Percentiles rank a stretch among this genome's conserved stretches.
Evolutionary conservation across 495 filamentous ascomycete genomes (phyloP).

Genomic region (Trichoderma erinaceum): DNA sequence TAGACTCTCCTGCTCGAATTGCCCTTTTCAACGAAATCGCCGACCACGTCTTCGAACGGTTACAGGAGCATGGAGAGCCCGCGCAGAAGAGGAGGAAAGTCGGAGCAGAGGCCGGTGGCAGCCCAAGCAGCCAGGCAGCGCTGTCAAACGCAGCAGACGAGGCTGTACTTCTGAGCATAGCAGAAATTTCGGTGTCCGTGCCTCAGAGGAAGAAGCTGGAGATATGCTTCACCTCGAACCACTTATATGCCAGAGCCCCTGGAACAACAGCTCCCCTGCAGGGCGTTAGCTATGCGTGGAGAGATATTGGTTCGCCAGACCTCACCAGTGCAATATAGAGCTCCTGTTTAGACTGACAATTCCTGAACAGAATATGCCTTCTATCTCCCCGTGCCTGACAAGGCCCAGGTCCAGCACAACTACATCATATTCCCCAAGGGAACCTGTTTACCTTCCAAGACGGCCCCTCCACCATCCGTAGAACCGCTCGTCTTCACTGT

Average conservation of each 20-base stretch:
- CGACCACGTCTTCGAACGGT: slow-evolving; percentile 38
- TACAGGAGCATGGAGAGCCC: slow-evolving; percentile 30
- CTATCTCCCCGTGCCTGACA: slow-evolving; percentile 86
- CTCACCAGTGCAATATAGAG: slow-evolving; percentile 14
- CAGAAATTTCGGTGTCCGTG: slow-evolving; percentile 68
- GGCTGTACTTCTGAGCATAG: slow-evolving; percentile 51
- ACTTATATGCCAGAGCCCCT: slow-evolving; percentile 62
- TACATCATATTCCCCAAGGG: slow-evolving; percentile 78
- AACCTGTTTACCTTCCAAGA: slow-evolving; percentile 42
- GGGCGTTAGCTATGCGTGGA: slow-evolving; percentile 57
- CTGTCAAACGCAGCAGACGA: slow-evolving; percentile 35
- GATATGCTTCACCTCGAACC: slow-evolving; percentile 61
- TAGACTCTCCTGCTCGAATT: slow-evolving; percentile 40
- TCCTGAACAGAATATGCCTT: slow-evolving; percentile 57
- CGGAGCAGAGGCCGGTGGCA: slow-evolving; percentile 33
- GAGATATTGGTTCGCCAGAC: slow-evolving; percentile 61
- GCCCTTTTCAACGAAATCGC: slow-evolving; percentile 51
- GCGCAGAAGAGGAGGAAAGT: slow-evolving; percentile 46
- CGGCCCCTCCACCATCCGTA: slow-evolving; percentile 31
- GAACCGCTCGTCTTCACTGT: slow-evolving; percentile 86
- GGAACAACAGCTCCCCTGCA: slow-evolving; percentile 61
- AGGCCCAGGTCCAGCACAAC: slow-evolving; percentile 79
- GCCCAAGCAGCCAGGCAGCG: slow-evolving; percentile 18
- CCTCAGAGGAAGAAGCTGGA: slow-evolving; percentile 90
- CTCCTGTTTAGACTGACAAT: background rate